Base-by-base conservation (phyloP, 352 stramenopile species). In the Aphanomyces stellatus region DNA sequence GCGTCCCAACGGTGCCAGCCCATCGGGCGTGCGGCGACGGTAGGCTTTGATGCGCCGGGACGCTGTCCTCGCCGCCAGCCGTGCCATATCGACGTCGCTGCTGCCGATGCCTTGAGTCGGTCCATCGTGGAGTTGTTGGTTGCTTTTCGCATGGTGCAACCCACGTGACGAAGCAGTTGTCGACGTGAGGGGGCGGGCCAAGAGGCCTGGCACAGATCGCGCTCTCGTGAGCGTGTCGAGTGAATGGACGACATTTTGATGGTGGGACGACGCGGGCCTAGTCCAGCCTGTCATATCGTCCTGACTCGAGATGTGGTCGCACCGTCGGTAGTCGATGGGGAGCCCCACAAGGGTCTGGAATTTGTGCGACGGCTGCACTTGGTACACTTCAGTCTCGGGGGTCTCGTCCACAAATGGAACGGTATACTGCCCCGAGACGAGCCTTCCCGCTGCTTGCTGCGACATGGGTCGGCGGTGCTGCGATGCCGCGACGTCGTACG, bases 281-380 rank as follows among this genome's bases (percentile, higher is more conserved):
- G 13, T n/a, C n/a, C n/a, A n/a, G n/a, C n/a, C n/a, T n/a, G n/a
- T n/a, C n/a, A n/a, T n/a, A n/a, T n/a, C n/a, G n/a, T n/a, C n/a
- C n/a, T n/a, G n/a, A n/a, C n/a, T n/a, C n/a, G n/a, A n/a, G n/a
- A n/a, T n/a, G n/a, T n/a, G n/a, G n/a, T n/a, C n/a, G 5, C 15
- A 64, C 55, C 55, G 19, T 15, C 55, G 55, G 30, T 64, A 64
- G 31, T 64, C 13, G 22, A 64, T 51, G 55, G 55, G 37, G 19
- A 64, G 13, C 5, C 55, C 55, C 2, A 64, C 2, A 11, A 64
- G 55, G 5, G 55, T 35, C 19, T 64, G 55, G 37, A 64, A 64
- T 28, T 31, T 24, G 2, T 64, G 35, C 33, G 55, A 64, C 5
- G 55, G 55, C 55, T 64, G 55, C 24, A 35, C 55, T 22, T 34